Evolutionary conservation across 2,329 filamentous ascomycete genomes (phyloP), one percentile per base, ranked within the genome.

Genomic region (Aspergillus sergii): DNA sequence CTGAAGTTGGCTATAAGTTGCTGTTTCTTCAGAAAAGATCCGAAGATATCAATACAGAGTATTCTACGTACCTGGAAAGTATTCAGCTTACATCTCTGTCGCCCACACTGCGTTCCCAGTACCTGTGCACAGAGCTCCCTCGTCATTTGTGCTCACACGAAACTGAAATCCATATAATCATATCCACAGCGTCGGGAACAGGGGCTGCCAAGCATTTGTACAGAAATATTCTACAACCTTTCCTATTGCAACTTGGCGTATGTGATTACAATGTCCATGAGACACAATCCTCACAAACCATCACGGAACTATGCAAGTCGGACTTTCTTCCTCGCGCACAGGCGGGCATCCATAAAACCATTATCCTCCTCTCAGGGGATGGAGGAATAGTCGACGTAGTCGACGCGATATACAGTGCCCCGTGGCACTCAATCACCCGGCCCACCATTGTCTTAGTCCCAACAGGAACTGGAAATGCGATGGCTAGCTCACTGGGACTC

Each of bases 341-440:
- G 61, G 60, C 77, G 58, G 82, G 82, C 1, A 67, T 78, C 6
- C 68, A 74, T 14, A 86, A 89, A 72, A 88, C 89, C 0, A 83
- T 97, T 30, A 79, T 97, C 34, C 84, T 98, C 14, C 83, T 97
- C 6, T 94, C 91, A 56, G 94, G 94, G 8, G 94, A 98, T 75
- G 94, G 94, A 16, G 94, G 93, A 7, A 78, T 96, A 2, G 85
- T 93, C 21, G 94, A 98, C 70, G 81, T 95, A 1, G 82, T 97
- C 63, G 96, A 97, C 73, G 86, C 85, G 3, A 82, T 90, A 71
- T 54, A 75, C 66, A 62, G 64, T 58, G 59, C 67, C 11, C 39
- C 61, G 4, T 63, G 71, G 10, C 45, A 41, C 45, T 62, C 64
- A 12, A 77, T 78, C 61, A 67, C 74, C 64, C 86, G 87, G 61